These are phyloP conservation scores for Colletotrichum noveboracense DNA, from an alignment of 2,329 filamentous ascomycete genomes.

Conservation along the genomic window DNA sequence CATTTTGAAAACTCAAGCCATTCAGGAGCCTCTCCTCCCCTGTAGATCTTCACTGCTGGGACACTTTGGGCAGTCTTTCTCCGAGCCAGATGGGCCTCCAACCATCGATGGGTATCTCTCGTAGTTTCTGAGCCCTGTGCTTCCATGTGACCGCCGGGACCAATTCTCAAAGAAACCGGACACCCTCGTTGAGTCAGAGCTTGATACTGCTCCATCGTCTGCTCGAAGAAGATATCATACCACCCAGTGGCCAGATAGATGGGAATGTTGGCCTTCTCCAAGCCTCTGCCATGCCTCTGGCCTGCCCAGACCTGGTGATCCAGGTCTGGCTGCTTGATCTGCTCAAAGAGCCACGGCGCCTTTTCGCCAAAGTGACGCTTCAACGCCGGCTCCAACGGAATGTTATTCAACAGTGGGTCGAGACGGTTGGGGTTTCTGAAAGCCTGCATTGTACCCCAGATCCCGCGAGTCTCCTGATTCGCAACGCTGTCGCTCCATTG, in stretches of 20 bases:
- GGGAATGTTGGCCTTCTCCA: constrained; percentile 21
- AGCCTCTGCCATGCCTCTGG: background rate
- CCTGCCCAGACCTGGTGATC: constrained; percentile 11
- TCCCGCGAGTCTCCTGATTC: background rate
- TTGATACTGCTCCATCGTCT: constrained; percentile 22
- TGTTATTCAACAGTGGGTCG: background rate
- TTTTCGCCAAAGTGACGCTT: constrained; percentile 8
- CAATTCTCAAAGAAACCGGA: constrained; percentile 21
- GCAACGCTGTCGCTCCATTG: constrained; percentile 12
- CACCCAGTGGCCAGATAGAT: constrained; percentile 23
- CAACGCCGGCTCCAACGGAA: constrained; percentile 9
- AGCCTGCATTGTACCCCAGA: background rate
- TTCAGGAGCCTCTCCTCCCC: constrained; percentile 18
- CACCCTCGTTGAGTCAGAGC: constrained; percentile 9
- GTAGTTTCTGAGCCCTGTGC: background rate
- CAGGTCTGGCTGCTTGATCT: constrained; percentile 10
- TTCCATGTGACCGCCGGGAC: constrained; percentile 22
- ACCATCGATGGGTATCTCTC: constrained; percentile 7
- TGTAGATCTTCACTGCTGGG: constrained; percentile 7
- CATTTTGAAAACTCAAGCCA: constrained; percentile 19
- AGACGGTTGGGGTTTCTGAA: background rate
- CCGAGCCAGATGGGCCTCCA: constrained; percentile 2
- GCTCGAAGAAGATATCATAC: constrained; percentile 23
- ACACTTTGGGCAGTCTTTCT: background rate
- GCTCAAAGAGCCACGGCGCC: background rate